These are phyloP conservation scores for Beauveria sp. DNA, from an alignment of 2,329 filamentous ascomycete species.

Conservation along the genomic window DNA sequence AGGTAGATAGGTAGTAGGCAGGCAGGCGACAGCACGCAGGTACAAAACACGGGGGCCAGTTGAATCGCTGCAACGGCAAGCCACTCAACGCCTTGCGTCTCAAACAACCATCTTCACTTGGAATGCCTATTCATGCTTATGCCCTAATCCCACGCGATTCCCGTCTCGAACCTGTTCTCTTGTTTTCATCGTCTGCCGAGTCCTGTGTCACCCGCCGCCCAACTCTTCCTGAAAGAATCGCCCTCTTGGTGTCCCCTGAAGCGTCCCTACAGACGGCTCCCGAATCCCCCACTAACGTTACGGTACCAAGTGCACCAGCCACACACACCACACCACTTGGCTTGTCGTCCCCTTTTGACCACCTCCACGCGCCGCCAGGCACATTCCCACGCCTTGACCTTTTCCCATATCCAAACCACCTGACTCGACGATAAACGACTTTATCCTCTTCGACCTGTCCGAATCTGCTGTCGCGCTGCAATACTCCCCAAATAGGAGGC, in stretches of 20 bases:
- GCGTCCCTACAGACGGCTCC: not conserved
- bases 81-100: slow-evolving; percentile 1
- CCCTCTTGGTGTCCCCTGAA: not conserved
- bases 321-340: slow-evolving; percentile 7
- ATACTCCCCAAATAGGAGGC: not conserved
- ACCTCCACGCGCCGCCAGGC: not conserved
- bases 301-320: not conserved
- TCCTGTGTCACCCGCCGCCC: not conserved
- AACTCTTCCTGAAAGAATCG: not conserved
- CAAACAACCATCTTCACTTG: not conserved
- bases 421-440: slow-evolving; percentile 1
- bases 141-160: not conserved
- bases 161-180: not conserved
- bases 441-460: not conserved
- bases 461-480: not conserved
- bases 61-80: not conserved
- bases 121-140: not conserved
- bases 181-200: not conserved
- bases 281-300: not conserved
- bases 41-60: slow-evolving; percentile 2
- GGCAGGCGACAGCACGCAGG: not conserved
- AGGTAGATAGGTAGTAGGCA: not conserved
- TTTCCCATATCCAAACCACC: not conserved
- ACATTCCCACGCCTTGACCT: not conserved
- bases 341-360: slow-evolving; percentile 9